These are phyloP conservation scores for Coniferiporia sulphurascens DNA, from an alignment of 1,284 basidiomycete species.

Conservation along the genomic window DNA sequence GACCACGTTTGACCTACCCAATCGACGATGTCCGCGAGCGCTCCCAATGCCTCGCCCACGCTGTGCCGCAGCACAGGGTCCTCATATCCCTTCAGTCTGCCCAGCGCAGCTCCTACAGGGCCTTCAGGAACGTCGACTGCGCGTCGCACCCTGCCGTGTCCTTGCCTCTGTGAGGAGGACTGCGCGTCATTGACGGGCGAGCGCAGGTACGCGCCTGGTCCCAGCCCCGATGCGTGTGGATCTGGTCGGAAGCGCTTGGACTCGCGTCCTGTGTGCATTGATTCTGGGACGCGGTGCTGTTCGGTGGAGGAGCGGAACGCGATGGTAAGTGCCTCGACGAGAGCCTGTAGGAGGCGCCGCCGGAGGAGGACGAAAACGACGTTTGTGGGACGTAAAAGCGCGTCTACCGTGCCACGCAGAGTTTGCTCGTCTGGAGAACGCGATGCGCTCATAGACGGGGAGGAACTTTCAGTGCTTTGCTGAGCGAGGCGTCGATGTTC, in stretches of 20 bases:
- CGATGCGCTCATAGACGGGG: neutral
- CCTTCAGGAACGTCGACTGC: neutral
- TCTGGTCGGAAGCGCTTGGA: neutral
- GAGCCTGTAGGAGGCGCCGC: slow-evolving; percentile 40
- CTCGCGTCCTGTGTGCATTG: slow-evolving; percentile 10
- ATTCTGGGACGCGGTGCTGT: neutral
- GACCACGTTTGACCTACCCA: slow-evolving; percentile 42
- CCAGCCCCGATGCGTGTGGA: neutral
- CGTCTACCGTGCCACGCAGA: neutral
- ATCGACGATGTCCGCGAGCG: slow-evolving; percentile 30
- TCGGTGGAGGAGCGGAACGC: neutral
- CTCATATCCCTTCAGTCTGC: slow-evolving; percentile 43
- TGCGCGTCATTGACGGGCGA: neutral
- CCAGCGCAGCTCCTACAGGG: slow-evolving; percentile 18
- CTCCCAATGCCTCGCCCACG: slow-evolving; percentile 28
- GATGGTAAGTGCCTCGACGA: slow-evolving; percentile 34
- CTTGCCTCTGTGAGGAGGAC: neutral
- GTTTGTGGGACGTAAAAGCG: slow-evolving; percentile 51
- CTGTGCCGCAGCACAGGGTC: slow-evolving; percentile 34
- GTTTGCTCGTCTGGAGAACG: neutral
- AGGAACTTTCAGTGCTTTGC: slow-evolving; percentile 18
- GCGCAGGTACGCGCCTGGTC: neutral
- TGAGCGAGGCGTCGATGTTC: slow-evolving; percentile 31
- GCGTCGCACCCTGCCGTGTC: neutral
- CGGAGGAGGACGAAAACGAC: slow-evolving; percentile 62